A percentile compares a stretch with the other conserved stretches of the same genome.
These are phyloP conservation scores for Tolypocladium cylindrosporum DNA, from an alignment of 2,329 filamentous ascomycete genomes.

Conservation along the genomic window DNA sequence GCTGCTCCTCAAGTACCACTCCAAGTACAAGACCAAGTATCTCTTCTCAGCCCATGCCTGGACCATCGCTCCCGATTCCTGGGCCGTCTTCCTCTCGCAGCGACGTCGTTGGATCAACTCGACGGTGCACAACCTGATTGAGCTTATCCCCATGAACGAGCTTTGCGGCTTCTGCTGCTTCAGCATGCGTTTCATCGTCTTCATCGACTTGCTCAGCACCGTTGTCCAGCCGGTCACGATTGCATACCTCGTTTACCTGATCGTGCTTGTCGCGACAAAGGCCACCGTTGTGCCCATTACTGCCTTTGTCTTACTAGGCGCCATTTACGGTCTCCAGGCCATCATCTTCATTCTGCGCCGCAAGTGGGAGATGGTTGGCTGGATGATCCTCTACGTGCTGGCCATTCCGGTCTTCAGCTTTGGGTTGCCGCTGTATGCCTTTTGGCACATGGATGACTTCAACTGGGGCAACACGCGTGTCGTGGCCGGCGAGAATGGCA, in stretches of 20 bases:
- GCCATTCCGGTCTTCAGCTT: constrained; percentile 90
- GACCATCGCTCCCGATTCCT: constrained; percentile 94
- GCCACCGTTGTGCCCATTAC: constrained; percentile 64
- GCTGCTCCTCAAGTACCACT: constrained; percentile 81
- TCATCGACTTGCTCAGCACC: constrained; percentile 85
- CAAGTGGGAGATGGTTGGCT: constrained; percentile 99
- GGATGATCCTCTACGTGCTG: constrained; percentile 94
- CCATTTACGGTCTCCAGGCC: constrained; percentile 94
- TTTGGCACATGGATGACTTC: constrained; percentile 99
- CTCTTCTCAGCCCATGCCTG: constrained; percentile 86
- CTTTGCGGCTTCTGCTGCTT: constrained; percentile 99
- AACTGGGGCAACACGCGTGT: constrained; percentile 98
- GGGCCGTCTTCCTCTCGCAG: constrained; percentile 91
- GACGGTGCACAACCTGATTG: constrained; percentile 93
- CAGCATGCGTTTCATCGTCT: constrained; percentile 97
- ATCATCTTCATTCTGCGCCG: constrained; percentile 93
- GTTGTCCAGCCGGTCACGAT: constrained; percentile 86
- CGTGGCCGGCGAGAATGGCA: constrained; percentile 85
- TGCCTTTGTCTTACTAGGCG: constrained; percentile 81
- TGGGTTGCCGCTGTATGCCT: constrained; percentile 81
- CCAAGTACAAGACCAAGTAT: constrained; percentile 97
- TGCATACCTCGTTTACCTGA: constrained; percentile 81
- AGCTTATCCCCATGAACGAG: constrained; percentile 85
- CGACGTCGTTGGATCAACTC: constrained; percentile 99
- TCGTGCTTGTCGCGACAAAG: constrained; percentile 59